These are phyloP conservation scores for Aspergillus arachidicola DNA, from an alignment of 2,329 filamentous ascomycete species.

Conservation along the genomic window DNA sequence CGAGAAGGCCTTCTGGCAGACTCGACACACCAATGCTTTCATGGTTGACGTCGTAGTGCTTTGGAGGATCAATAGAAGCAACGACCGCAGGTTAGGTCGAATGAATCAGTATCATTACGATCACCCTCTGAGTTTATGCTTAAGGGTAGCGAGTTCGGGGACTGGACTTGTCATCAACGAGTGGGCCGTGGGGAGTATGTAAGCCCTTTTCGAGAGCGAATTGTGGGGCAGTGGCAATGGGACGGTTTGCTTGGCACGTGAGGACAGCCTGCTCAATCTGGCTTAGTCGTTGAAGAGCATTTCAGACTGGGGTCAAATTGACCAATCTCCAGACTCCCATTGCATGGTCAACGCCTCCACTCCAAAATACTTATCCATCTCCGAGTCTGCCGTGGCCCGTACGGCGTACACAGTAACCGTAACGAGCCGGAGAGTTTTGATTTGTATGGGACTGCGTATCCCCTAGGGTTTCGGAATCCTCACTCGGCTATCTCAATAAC, in stretches of 20 bases:
- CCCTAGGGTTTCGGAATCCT: background rate
- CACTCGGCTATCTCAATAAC: slow-evolving; percentile 10
- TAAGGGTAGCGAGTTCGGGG: background rate
- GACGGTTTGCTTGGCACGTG: slow-evolving; percentile 10
- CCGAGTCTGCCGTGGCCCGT: background rate
- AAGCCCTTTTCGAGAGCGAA: background rate
- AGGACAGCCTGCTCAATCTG: background rate
- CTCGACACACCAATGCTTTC: slow-evolving; percentile 40
- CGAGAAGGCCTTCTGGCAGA: slow-evolving; percentile 45
- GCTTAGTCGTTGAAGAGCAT: background rate
- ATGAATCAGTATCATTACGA: background rate
- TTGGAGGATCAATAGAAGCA: slow-evolving; percentile 3
- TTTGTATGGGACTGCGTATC: background rate
- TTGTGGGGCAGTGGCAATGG: slow-evolving; percentile 27
- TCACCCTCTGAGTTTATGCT: background rate
- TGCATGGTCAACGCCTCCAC: slow-evolving; percentile 3
- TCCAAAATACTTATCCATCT: slow-evolving; percentile 19
- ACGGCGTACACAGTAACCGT: background rate
- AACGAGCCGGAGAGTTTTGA: background rate
- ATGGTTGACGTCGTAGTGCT: slow-evolving; percentile 18
- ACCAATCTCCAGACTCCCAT: background rate
- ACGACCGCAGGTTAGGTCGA: background rate
- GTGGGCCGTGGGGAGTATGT: slow-evolving; percentile 11
- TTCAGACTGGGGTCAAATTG: background rate
- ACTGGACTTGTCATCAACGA: background rate